These are phyloP conservation scores for Cladosporium sp. DNA, from an alignment of 2,329 filamentous ascomycete species.

Conservation along the genomic window DNA sequence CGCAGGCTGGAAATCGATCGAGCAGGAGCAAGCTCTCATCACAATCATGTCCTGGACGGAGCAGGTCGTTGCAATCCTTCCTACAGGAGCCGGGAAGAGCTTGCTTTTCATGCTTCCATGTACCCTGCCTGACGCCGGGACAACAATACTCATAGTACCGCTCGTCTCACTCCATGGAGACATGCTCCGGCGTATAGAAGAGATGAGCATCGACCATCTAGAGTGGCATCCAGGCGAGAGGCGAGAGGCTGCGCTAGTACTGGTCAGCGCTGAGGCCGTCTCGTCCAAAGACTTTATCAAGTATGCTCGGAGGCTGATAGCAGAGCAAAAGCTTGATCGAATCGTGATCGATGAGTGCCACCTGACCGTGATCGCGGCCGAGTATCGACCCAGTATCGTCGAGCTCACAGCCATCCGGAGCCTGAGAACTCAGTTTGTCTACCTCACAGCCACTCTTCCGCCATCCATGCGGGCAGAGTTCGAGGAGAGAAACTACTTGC, in stretches of 20 bases:
- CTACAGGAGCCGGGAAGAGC: neutral
- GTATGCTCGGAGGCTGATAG: neutral
- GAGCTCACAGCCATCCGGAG: neutral
- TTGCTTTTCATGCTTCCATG: too few relatives aligned
- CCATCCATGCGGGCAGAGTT: too few relatives aligned
- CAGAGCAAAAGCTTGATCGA: neutral
- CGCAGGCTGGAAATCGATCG: conserved; percentile 4
- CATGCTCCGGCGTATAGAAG: neutral
- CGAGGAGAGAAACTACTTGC: too few relatives aligned
- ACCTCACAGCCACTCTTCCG: too few relatives aligned
- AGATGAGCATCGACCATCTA: neutral
- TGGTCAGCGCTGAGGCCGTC: neutral
- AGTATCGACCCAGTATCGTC: conserved; percentile 1
- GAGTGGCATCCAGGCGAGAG: neutral
- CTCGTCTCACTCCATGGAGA: neutral
- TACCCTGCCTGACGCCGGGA: too few relatives aligned
- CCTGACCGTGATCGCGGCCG: neutral
- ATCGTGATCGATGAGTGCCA: neutral
- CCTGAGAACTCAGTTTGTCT: too few relatives aligned
- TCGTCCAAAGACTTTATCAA: neutral
- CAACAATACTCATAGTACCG: too few relatives aligned
- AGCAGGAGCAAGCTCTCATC: conserved; percentile 18
- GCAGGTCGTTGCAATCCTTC: conserved; percentile 17
- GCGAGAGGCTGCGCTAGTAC: neutral
- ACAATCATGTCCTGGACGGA: conserved; percentile 19